Percentiles rank a stretch among this genome's conserved stretches.
Conservation (phyloP, 768 basidiomycete species). For the Pleurotus giganteus region DNA sequence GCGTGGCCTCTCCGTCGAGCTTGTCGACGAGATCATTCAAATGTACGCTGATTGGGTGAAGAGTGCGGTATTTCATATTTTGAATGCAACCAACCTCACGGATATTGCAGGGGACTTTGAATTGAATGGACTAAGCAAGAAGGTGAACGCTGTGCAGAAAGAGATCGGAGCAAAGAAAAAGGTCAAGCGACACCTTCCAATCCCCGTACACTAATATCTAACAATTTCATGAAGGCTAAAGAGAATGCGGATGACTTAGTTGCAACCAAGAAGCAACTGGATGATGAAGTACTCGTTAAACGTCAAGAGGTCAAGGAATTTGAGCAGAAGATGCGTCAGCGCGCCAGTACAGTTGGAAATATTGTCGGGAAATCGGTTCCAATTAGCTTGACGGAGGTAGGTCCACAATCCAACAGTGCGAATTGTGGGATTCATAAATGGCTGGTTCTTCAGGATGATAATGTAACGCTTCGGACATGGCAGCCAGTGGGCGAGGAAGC, state of each 20-base stretch:
- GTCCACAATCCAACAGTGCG: constrained; percentile 14
- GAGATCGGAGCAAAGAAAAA: constrained; percentile 94
- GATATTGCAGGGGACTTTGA: constrained; percentile 79
- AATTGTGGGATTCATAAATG: neutral
- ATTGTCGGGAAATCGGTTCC: constrained; percentile 87
- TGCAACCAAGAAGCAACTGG: constrained; percentile 78
- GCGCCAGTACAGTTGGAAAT: constrained; percentile 85
- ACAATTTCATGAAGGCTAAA: constrained; percentile 62
- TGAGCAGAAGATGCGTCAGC: constrained; percentile 75
- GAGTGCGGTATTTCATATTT: constrained; percentile 52
- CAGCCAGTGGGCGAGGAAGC: constrained; percentile 76
- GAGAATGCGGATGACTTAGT: constrained; percentile 88
- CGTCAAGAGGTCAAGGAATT: constrained; percentile 76
- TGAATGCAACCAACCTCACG: neutral
- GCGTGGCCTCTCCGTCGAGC: constrained; percentile 82
- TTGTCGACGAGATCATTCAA: constrained; percentile 92
- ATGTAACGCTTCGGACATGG: constrained; percentile 77
- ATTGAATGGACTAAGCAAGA: constrained; percentile 70
- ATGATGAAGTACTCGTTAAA: constrained; percentile 74
- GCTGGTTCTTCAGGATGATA: constrained; percentile 74
- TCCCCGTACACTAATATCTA: neutral
- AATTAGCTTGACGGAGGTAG: constrained; percentile 84
- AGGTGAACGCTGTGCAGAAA: constrained; percentile 90
- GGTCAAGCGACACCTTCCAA: constrained; percentile 35
- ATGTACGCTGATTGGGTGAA: constrained; percentile 95